Base-by-base conservation (phyloP, 345 rosid genomes). In the Trapa incisa region DNA sequence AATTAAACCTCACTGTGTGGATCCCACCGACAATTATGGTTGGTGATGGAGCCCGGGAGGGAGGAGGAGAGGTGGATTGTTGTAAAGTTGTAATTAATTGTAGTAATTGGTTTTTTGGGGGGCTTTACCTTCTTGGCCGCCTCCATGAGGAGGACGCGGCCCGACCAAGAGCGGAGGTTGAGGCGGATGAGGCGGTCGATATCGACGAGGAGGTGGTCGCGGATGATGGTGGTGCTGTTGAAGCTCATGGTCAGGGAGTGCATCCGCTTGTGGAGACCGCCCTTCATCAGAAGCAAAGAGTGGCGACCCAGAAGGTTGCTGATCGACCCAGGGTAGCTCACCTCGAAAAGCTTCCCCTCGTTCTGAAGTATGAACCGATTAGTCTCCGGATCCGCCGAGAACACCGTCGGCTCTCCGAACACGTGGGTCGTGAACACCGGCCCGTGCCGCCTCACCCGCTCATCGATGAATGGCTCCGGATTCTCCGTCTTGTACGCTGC, bases 231-330 rank as follows among this genome's bases (percentile, higher is more conserved):
- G 5, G 92, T 83, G 66, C 87, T 91, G 14, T 87, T 91, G 32
- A 91, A 95, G 68, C 99, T 91, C 99, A 87, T 86, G 3, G 97
- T 95, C 1, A 95, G 69, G 35, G 96, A 87, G 54, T 95, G 99
- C 99, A 91, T 94, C 78, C 89, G 77, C 76, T 94, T 94, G 68
- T 94, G 99, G 42, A 94, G 78, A 36, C 74, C 66, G 0, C 99
- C 97, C 76, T 84, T 94, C 99, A 94, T 94, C 45, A 91, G 70
- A 72, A 91, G 72, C 85, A 91, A 43, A 33, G 96, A 91, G 65
- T 94, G 97, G 67, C 89, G 91, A 54, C 99, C 99, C 33, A 94
- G 68, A 32, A 94, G 77, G 68, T 89, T 94, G 57, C 87, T 87
- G 66, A 94, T 87, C 56, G 97, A 94, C 56, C 90, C 85, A 22